A percentile compares a stretch with the other conserved stretches of the same genome.
These are phyloP conservation scores for Adansonia grandidieri DNA, from an alignment of 441 rosid genomes.

Conservation along the genomic window DNA sequence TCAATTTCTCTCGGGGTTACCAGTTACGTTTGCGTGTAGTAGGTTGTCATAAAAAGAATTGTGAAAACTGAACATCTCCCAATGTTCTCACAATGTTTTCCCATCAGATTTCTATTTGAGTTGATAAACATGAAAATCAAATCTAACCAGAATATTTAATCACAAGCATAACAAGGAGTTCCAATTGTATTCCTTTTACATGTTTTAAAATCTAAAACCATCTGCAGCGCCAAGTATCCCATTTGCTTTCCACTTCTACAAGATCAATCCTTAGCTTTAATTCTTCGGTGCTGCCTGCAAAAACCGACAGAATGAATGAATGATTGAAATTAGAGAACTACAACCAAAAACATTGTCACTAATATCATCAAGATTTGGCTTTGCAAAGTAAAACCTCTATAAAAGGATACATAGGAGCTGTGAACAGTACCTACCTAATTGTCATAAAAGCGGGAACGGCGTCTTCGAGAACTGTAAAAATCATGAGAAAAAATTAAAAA, in stretches of 20 bases:
- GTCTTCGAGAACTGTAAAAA: slow-evolving; percentile 70
- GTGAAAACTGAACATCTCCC: too few species aligned
- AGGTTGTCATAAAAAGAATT: too few species aligned
- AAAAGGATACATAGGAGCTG: background rate
- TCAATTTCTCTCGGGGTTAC: too few species aligned
- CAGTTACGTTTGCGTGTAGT: too few species aligned
- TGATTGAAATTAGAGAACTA: background rate
- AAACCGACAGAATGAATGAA: background rate
- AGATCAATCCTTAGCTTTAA: slow-evolving; percentile 21
- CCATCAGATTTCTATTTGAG: too few species aligned
- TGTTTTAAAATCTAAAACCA: slow-evolving; percentile 17
- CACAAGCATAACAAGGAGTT: slow-evolving; percentile 29
- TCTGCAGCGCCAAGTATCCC: slow-evolving; percentile 17
- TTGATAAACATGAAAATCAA: slow-evolving; percentile 20
- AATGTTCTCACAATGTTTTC: too few species aligned
- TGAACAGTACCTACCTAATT: slow-evolving; percentile 53
- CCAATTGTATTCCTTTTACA: slow-evolving; percentile 29
- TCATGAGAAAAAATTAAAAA: slow-evolving; percentile 17
- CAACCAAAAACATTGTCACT: background rate
- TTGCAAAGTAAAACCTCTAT: background rate
- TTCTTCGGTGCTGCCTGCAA: slow-evolving; percentile 26
- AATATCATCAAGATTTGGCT: background rate
- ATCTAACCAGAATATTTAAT: slow-evolving; percentile 34
- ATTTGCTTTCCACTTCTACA: slow-evolving; percentile 13
- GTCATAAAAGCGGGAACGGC: slow-evolving; percentile 76